Evolutionary conservation across 139 green algal species (phyloP), one percentile per base, ranked within the genome.

Genomic region (Chlorella sp.): DNA sequence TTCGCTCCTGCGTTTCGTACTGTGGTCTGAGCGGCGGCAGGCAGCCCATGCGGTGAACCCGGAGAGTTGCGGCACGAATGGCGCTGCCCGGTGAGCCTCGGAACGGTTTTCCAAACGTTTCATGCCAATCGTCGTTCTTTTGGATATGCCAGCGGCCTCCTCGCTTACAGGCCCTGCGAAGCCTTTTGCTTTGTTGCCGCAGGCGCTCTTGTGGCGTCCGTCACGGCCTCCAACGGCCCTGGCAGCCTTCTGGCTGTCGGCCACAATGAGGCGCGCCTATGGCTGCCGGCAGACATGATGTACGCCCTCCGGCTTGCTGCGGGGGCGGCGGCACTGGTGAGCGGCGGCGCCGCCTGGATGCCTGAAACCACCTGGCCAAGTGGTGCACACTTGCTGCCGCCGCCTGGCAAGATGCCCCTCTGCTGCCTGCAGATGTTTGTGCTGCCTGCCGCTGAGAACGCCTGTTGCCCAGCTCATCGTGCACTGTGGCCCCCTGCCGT

Each of bases 261-360:
- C 18, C 5, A 57, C 48, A 57, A 57, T 66, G 84, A 61, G 21
- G 89, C 69, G 4, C 82, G 89, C 28, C 71, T 91, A 11, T 91
- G 89, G 89, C 68, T 91, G 32, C 78, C 89, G 0, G 61, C 85
- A 4, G 89, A 91, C 82, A 18, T 34, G 57, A 48, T 91, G 77
- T 91, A 86, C 71, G 42, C 66, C 16, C 82, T 86, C 24, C 83
- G 82, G 9, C 24, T 86, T 24, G 69, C 75, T 3, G 77, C 89
- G 0, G 89, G 82, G 2, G 39, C 88, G 9, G 40, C 89, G 1
- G 85, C 81, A 26, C 73, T 92, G 85, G 88, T 94, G 61, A 86
- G 85, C 21, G 76, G 89, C 21, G 76, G 89, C 15, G 14, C 89
- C 30, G 64, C 37, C 86, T 40, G 18, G 18, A 15, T 80, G 73